These are phyloP conservation scores for Leishmania tarentolae DNA, from an alignment of 208 protist genomes.

Conservation along the genomic window DNA sequence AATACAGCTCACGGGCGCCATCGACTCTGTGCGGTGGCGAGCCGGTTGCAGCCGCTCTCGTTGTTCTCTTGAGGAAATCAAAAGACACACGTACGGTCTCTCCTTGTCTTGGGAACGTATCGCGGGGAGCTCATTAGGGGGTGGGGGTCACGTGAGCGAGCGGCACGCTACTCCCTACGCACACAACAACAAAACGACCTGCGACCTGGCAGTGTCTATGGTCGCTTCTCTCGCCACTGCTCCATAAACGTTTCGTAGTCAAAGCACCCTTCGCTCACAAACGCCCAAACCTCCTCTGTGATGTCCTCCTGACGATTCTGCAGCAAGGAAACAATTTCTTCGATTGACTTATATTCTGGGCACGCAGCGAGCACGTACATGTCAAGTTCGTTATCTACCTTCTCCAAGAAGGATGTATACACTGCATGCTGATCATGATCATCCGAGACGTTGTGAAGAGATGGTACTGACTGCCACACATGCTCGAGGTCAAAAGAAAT, in stretches of 20 bases:
- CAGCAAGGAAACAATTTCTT: slow-evolving; percentile 46
- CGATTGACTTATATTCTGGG: slow-evolving; percentile 26
- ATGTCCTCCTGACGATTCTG: slow-evolving; percentile 68
- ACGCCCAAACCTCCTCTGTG: slow-evolving; percentile 79
- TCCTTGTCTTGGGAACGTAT: background rate
- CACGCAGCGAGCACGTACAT: slow-evolving; percentile 46
- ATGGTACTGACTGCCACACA: slow-evolving; percentile 44
- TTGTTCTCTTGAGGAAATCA: background rate
- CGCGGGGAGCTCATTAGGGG: background rate
- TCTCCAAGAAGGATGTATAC: slow-evolving; percentile 51
- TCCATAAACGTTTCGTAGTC: slow-evolving; percentile 76
- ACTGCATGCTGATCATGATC: slow-evolving; percentile 74
- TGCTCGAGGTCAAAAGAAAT: slow-evolving; percentile 60
- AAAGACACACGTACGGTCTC: background rate
- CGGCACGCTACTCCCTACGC: background rate
- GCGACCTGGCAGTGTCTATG: slow-evolving; percentile 9
- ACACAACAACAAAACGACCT: background rate
- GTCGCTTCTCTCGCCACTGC: slow-evolving; percentile 44
- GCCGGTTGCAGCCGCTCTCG: background rate
- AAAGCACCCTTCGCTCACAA: slow-evolving; percentile 84
- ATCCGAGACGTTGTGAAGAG: slow-evolving; percentile 34
- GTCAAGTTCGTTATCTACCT: slow-evolving; percentile 67
- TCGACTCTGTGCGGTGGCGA: background rate
- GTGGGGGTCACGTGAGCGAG: too few relatives aligned
- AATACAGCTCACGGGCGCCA: background rate